A percentile compares a stretch with the other conserved stretches of the same genome.
phyloP scores from a whole-genome alignment of 1,284 basidiomycete genomes.

The Sanguinoderma infundibulare region DNA sequence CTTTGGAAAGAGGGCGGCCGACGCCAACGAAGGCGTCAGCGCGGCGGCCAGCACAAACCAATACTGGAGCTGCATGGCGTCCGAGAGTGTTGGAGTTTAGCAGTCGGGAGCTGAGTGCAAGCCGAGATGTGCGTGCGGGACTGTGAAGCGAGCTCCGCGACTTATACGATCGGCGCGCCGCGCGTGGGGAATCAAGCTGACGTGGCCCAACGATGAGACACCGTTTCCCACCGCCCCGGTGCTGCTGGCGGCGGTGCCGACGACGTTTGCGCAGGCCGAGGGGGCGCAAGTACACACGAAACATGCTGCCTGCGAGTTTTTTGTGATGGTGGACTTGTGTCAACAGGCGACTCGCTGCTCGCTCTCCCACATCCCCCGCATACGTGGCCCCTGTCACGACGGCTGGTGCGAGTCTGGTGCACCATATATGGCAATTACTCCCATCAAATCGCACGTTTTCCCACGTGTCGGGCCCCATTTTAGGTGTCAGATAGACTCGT shows the following conservation, averaged over 20 bases:
- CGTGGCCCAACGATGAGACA: conserved; percentile 30
- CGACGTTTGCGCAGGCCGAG: conserved; percentile 14
- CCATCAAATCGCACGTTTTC: neutral
- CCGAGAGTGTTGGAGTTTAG: neutral
- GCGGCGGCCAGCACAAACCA: conserved; percentile 37
- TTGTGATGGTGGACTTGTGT: conserved; percentile 9
- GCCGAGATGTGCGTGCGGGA: conserved; percentile 11
- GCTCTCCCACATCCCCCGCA: conserved; percentile 15
- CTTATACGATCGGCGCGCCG: conserved; percentile 26
- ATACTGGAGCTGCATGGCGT: conserved; percentile 34
- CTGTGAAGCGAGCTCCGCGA: conserved; percentile 12
- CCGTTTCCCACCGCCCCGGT: conserved; percentile 34
- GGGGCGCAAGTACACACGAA: conserved; percentile 26
- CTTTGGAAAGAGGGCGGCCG: conserved; percentile 76
- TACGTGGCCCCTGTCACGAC: conserved; percentile 13
- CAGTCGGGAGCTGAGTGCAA: conserved; percentile 4
- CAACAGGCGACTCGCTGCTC: conserved; percentile 3
- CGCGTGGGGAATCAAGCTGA: conserved; percentile 34
- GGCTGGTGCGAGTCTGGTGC: conserved; percentile 11
- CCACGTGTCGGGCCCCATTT: neutral
- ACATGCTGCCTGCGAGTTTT: conserved; percentile 25
- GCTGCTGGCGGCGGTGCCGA: conserved; percentile 27
- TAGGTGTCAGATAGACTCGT: neutral
- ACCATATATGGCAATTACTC: neutral
- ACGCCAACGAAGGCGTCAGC: conserved; percentile 57